Evolutionary conservation across 1,139 yeast genomes (phyloP).

Genomic region (Zygosaccharomyces sapae): DNA sequence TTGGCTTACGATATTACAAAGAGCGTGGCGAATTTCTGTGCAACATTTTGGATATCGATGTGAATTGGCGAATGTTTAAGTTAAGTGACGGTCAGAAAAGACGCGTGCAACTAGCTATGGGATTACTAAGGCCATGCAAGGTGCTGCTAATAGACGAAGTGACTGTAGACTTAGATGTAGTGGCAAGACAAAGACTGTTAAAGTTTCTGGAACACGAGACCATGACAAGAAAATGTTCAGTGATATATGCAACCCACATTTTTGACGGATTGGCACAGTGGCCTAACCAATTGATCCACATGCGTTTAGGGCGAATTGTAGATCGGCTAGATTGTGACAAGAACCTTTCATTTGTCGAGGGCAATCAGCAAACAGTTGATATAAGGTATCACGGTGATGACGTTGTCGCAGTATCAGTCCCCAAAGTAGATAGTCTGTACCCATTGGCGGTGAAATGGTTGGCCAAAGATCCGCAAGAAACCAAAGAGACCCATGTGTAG

Average conservation of each 20-base stretch:
- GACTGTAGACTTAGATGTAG: constrained; percentile 90
- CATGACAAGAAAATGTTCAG: constrained; percentile 57
- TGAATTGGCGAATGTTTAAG: constrained; percentile 86
- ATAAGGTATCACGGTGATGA: constrained; percentile 12
- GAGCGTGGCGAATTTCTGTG: constrained; percentile 75
- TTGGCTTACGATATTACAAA: constrained; percentile 72
- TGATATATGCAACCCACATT: constrained; percentile 91
- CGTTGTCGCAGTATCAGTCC: constrained; percentile 37
- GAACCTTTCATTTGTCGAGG: constrained; percentile 35
- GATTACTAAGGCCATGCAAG: constrained; percentile 85
- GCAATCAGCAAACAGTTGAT: constrained; percentile 15
- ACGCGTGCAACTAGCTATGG: constrained; percentile 91
- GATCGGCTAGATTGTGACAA: constrained; percentile 34
- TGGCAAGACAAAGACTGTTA: constrained; percentile 74
- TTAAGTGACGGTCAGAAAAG: constrained; percentile 94
- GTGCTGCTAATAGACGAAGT: constrained; percentile 85
- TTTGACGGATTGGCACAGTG: constrained; percentile 89
- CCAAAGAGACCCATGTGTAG: constrained; percentile 1
- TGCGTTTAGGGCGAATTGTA: constrained; percentile 59
- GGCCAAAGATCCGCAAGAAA: constrained; percentile 39
- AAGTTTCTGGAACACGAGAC: constrained; percentile 71
- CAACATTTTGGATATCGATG: constrained; percentile 74
- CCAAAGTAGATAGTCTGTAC: constrained; percentile 54
- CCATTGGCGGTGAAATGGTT: constrained; percentile 71
- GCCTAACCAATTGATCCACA: constrained; percentile 84